Percentiles rank a stretch among this genome's conserved stretches.
Conservation (phyloP, 2,329 filamentous ascomycete species). For the Monilinia fructigena region DNA sequence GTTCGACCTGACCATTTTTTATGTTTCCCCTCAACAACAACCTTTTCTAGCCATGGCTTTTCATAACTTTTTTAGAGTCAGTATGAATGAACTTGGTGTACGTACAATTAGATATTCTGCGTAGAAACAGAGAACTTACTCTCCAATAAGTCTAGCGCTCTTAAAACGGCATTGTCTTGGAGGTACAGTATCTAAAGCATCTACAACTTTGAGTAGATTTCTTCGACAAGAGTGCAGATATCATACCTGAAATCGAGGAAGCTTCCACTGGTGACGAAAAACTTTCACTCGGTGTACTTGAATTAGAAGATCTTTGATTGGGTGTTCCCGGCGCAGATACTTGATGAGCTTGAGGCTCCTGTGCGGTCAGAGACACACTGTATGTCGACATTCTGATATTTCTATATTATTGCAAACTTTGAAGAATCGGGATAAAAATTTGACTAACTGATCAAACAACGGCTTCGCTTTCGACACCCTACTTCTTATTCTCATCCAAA, state of each 20-base stretch:
- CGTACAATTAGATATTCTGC: too few relatives aligned
- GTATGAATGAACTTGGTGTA: neutral
- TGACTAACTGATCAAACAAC: neutral
- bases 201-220: neutral
- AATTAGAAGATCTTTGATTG: neutral
- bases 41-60: slow-evolving; percentile 26
- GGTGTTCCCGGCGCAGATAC: slow-evolving; percentile 6
- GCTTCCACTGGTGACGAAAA: slow-evolving; percentile 8
- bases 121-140: slow-evolving; percentile 16
- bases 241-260: slow-evolving; percentile 20
- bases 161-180: slow-evolving; percentile 25
- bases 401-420: neutral
- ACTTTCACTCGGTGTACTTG: slow-evolving; percentile 16
- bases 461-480: neutral
- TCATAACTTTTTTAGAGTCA: slow-evolving; percentile 25
- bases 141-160: slow-evolving; percentile 27
- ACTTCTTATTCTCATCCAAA: neutral
- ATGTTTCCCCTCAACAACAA: slow-evolving; percentile 15
- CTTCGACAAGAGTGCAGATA: neutral
- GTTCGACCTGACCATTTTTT: slow-evolving; percentile 24
- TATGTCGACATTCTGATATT: slow-evolving; percentile 13
- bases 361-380: slow-evolving; percentile 9
- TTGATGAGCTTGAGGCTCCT: slow-evolving; percentile 14
- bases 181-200: slow-evolving; percentile 10
- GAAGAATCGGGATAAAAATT: neutral